These are phyloP conservation scores for Ophiostoma quercus DNA, from an alignment of 2,329 filamentous ascomycete species.

Conservation along the genomic window DNA sequence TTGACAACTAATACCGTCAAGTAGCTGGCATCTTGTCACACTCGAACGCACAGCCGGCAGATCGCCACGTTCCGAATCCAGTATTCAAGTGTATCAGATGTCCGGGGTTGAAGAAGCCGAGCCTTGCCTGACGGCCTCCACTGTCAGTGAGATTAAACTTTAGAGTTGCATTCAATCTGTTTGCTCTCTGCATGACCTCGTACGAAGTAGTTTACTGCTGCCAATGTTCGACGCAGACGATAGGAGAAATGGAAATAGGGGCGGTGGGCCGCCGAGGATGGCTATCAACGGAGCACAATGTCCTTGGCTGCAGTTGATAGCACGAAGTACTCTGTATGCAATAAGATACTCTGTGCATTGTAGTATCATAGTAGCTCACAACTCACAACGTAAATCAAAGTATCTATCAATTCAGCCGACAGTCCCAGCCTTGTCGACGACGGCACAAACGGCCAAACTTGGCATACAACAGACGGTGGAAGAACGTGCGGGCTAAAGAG, in stretches of 20 bases:
- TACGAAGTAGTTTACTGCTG: not conserved
- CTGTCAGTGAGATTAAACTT: no score
- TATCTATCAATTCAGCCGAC: constrained; percentile 1
- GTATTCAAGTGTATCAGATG: constrained; percentile 1
- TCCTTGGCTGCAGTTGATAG: not conserved
- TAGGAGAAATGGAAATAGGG: not conserved
- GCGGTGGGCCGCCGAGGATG: not conserved
- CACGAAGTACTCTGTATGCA: no score
- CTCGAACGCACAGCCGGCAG: not conserved
- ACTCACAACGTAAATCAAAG: no score
- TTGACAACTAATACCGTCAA: no score
- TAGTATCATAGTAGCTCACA: not conserved
- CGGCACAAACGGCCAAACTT: not conserved
- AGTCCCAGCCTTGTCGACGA: not conserved
- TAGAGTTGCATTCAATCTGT: no score
- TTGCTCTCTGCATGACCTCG: no score
- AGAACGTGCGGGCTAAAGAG: not conserved
- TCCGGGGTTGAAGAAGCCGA: not conserved
- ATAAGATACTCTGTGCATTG: no score
- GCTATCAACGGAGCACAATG: not conserved
- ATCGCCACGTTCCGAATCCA: constrained; percentile 9
- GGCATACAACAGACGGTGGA: not conserved
- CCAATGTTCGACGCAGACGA: not conserved
- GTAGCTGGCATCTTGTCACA: not conserved
- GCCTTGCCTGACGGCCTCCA: not conserved